Evolutionary conservation across 805 yeast species (phyloP), one percentile per base, ranked within the genome.

Genomic region (Metschnikowia lochheadii): DNA sequence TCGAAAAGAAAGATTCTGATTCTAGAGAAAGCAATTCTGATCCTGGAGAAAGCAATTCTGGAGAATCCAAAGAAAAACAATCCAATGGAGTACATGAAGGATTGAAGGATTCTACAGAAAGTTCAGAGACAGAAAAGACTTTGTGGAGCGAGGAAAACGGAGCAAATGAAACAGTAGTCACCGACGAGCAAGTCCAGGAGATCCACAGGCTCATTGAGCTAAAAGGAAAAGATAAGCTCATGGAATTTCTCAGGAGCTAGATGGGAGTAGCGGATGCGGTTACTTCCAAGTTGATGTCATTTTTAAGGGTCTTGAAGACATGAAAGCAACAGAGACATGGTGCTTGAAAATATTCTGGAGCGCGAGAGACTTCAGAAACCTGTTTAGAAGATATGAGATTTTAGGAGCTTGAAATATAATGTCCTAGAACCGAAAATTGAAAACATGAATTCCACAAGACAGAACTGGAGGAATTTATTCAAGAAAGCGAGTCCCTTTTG

Each of bases 191-290:
- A 32, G 29, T 31, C 14, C 37, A 45, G 6, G 43, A 80, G 21
- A 78, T 90, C 40, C 84, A 81, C 59, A 70, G 73, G 57, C 67
- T 91, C 46, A 76, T 91, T 65, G 77, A 80, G 55, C 53, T 79
- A 39, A 90, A 87, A 64, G 96, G 96, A 1, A 78, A 79, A 56
- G 88, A 82, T 4, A 77, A 79, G 44, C 65, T 90, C 40, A 46
- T 88, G 55, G 66, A 78, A 40, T 85, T 89, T 63, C 72, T 89
- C 17, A 50, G 69, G 69, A 50, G 23, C 49, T 15, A 32, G 7
- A 26, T 17, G 8, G 17, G 17, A 26, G 4, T 26, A 8, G 4
- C 2, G 29, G 13, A 26, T 26, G 11, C 29, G 29, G 29, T 26
- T 26, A 8, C 29, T 26, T 8, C 11, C 29, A 26, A 26, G 29